Percentiles rank a stretch among this genome's conserved stretches.
These are phyloP conservation scores for Curvularia eragrostidis DNA, from an alignment of 2,329 filamentous ascomycete species.

Conservation along the genomic window DNA sequence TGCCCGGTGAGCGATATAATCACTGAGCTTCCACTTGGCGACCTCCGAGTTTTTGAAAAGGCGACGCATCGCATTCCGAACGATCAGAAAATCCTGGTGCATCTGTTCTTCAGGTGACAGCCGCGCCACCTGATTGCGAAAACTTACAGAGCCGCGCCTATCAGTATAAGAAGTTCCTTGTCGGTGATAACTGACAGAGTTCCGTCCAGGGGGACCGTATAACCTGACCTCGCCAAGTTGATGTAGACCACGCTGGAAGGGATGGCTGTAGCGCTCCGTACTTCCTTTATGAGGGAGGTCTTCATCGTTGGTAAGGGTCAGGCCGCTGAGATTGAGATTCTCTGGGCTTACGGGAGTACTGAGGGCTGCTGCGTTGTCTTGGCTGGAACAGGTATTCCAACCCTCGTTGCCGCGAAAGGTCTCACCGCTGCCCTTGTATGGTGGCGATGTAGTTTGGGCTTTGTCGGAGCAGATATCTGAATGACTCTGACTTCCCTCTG, in stretches of 20 bases:
- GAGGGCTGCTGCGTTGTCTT: constrained; percentile 5
- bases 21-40: constrained; percentile 40
- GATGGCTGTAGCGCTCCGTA: constrained; percentile 12
- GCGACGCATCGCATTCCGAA: constrained; percentile 46
- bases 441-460: constrained; percentile 6
- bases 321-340: constrained; percentile 20
- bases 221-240: not conserved
- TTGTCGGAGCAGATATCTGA: not conserved
- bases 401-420: constrained; percentile 23
- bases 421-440: constrained; percentile 20
- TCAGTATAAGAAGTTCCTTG: constrained; percentile 4
- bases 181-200: constrained; percentile 8
- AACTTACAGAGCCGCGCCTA: constrained; percentile 12
- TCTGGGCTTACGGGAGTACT: constrained; percentile 21
- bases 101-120: constrained; percentile 35
- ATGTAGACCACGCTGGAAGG: constrained; percentile 14
- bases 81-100: constrained; percentile 37
- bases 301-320: constrained; percentile 15
- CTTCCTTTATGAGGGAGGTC: not conserved
- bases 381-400: constrained; percentile 11
- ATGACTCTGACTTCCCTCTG: not conserved
- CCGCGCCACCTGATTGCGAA: constrained; percentile 34
- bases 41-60: constrained; percentile 45
- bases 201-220: constrained; percentile 1
- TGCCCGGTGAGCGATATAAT: constrained; percentile 43